Evolutionary conservation across 2,329 filamentous ascomycete genomes (phyloP).

Genomic region (Xylogone sp.): DNA sequence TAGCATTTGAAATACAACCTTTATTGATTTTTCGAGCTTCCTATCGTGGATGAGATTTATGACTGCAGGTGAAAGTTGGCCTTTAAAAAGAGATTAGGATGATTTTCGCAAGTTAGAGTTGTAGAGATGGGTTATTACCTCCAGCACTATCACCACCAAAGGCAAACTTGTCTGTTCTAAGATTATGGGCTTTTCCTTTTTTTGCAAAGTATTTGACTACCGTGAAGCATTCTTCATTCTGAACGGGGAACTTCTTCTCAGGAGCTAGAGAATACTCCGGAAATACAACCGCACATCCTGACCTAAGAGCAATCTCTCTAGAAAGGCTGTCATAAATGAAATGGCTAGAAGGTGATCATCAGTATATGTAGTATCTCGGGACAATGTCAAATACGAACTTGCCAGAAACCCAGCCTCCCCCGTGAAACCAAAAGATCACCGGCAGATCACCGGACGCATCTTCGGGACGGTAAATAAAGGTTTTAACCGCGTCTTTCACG

Average conservation of each 20-base stretch:
- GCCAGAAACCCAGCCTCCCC: neutral
- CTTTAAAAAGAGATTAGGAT: no score
- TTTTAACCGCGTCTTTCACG: neutral
- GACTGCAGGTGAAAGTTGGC: neutral
- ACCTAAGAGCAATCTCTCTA: neutral
- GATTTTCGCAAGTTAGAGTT: no score
- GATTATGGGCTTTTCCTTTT: neutral
- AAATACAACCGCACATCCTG: neutral
- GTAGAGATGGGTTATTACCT: no score
- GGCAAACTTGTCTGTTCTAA: neutral
- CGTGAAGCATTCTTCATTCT: neutral
- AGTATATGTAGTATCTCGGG: neutral
- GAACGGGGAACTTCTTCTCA: neutral
- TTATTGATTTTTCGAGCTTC: neutral
- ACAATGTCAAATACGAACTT: neutral
- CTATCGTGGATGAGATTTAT: neutral
- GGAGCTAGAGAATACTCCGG: neutral
- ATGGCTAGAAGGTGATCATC: neutral
- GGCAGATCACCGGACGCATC: neutral
- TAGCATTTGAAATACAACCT: neutral
- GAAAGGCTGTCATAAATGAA: neutral
- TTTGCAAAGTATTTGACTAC: neutral
- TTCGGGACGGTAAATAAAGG: neutral
- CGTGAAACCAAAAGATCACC: neutral
- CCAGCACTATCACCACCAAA: neutral